These are phyloP conservation scores for Flueggea neowawraea DNA, from an alignment of 441 rosid genomes.

Conservation along the genomic window DNA sequence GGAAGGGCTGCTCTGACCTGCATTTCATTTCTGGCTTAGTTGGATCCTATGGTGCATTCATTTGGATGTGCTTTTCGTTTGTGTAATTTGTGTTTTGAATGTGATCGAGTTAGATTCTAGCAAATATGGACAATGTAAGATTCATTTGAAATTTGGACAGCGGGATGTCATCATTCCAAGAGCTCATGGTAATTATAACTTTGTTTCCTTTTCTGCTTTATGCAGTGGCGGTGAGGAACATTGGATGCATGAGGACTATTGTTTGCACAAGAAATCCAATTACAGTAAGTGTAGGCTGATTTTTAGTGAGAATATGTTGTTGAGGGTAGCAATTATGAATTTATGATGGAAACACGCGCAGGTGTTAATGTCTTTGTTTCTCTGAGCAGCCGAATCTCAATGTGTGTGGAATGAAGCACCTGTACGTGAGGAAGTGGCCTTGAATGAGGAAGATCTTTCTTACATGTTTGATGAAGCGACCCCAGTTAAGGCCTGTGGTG, in stretches of 20 bases:
- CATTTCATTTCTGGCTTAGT: no score
- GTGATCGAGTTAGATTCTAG: no score
- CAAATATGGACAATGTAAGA: no score
- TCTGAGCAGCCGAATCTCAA: conserved; percentile 30
- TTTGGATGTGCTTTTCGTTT: no score
- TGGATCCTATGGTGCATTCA: no score
- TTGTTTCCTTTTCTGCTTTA: background rate
- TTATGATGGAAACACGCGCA: background rate
- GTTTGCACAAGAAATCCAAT: conserved; percentile 35
- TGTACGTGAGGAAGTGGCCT: conserved; percentile 36
- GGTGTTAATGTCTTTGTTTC: conserved; percentile 1
- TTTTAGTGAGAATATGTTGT: background rate
- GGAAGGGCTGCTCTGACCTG: no score
- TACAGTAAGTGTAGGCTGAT: conserved; percentile 37
- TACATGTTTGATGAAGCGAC: conserved; percentile 67
- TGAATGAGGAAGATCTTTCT: conserved; percentile 57
- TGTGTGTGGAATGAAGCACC: conserved; percentile 2
- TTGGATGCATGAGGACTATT: conserved; percentile 48
- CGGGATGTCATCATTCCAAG: no score
- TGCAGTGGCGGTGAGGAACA: conserved; percentile 29
- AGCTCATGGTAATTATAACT: background rate
- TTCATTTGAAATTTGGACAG: no score
- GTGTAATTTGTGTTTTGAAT: no score
- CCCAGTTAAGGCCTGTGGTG: conserved; percentile 80
- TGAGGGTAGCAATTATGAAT: background rate